Evolutionary conservation across 805 yeast genomes (phyloP).

Genomic region (Metschnikowia santaceciliae): DNA sequence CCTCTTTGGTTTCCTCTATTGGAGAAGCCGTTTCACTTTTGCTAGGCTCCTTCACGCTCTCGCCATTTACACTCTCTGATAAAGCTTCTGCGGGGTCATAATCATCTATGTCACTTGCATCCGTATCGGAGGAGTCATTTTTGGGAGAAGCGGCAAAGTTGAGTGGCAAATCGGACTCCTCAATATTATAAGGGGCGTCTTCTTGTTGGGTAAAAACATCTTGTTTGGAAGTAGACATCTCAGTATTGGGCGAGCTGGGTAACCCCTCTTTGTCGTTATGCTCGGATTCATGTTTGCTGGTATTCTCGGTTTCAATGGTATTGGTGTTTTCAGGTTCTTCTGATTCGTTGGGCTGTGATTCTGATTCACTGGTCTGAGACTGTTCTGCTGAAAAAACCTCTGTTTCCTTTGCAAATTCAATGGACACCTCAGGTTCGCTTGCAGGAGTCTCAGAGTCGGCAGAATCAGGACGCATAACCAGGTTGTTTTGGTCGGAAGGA

Average conservation of each 20-base stretch:
- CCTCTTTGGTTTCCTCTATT: not conserved
- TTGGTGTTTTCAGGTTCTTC: not conserved
- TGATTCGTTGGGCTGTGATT: not conserved
- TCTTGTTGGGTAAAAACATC: not conserved
- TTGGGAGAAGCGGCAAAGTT: not conserved
- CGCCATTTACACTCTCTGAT: not conserved
- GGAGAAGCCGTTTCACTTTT: not conserved
- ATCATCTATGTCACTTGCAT: not conserved
- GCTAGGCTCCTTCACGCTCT: not conserved
- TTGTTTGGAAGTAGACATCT: too few species aligned
- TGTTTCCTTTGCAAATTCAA: not conserved
- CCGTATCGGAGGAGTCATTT: not conserved
- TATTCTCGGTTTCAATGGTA: too few species aligned
- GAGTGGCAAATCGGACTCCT: not conserved
- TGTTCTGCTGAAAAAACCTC: not conserved
- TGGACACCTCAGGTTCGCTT: not conserved
- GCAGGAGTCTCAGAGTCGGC: not conserved
- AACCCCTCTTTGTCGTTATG: not conserved
- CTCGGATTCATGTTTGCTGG: not conserved
- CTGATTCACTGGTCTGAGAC: not conserved
- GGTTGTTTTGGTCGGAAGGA: not conserved
- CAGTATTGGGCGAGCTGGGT: not conserved
- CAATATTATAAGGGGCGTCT: not conserved
- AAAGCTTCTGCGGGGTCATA: conserved; percentile 3
- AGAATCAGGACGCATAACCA: not conserved